phyloP scores from a whole-genome alignment of 2,329 filamentous ascomycete genomes.

The Hypoxylon rubiginosum region DNA sequence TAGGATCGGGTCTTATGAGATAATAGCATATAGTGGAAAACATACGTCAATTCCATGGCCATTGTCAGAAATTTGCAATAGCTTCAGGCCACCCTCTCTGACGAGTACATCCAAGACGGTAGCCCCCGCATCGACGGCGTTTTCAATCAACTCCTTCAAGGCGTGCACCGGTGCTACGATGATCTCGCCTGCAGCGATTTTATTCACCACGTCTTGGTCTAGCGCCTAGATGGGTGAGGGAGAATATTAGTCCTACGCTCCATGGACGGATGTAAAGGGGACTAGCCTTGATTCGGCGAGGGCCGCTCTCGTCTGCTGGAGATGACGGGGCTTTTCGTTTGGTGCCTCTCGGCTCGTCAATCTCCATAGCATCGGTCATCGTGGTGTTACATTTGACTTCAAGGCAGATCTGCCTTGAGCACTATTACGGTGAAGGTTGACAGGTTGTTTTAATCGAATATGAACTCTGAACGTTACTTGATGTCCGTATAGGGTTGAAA shows the following conservation, averaged over 20 bases:
- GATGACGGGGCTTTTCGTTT: conserved; percentile 65
- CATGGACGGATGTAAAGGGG: neutral
- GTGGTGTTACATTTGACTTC: conserved; percentile 14
- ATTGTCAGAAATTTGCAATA: conserved; percentile 97
- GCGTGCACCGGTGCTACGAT: conserved; percentile 98
- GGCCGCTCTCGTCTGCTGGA: conserved; percentile 48
- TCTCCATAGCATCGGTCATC: conserved; percentile 59
- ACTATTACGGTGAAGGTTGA: conserved; percentile 2
- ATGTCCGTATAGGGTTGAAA: neutral
- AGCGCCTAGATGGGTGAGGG: conserved; percentile 72
- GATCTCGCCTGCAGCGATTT: conserved; percentile 97
- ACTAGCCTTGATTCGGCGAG: conserved; percentile 64
- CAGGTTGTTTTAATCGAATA: neutral
- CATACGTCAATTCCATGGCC: conserved; percentile 92
- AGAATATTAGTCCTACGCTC: conserved; percentile 34
- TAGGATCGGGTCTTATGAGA: conserved; percentile 30
- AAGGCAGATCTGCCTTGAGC: neutral
- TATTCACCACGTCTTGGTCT: conserved; percentile 94
- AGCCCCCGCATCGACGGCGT: conserved; percentile 96
- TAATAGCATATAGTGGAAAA: conserved; percentile 26
- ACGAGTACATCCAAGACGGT: conserved; percentile 91
- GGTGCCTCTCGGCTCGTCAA: conserved; percentile 59
- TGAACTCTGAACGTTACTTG: neutral
- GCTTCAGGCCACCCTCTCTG: conserved; percentile 94
- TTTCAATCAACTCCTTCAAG: conserved; percentile 96